Base-by-base conservation (phyloP, 805 yeast genomes). In the Saccharomycopsis capsularis region DNA sequence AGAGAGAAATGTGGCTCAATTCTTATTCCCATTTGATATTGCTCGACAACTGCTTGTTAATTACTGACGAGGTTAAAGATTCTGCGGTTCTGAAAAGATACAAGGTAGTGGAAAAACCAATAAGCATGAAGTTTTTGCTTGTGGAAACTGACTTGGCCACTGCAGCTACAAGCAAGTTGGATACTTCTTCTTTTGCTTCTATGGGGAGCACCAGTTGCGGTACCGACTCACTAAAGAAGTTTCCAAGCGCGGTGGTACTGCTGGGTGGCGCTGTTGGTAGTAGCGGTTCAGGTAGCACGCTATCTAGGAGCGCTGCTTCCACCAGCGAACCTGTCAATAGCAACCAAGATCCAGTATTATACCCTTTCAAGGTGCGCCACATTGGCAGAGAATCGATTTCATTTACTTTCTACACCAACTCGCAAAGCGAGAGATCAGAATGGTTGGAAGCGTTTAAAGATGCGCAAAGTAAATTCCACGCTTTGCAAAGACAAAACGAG, bases 11-110 rank as follows among this genome's bases (percentile, higher is more conserved):
- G 57, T 76, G 80, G 68, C 67, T 80, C 27, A 82, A 81, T 36
- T 71, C 84, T 36, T 65, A 69, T 5, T 67, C 73, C 0, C 70
- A 76, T 55, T 57, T 84, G 22, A 76, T 85, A 18, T 64, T 87
- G 25, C 64, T 87, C 46, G 95, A 87, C 59, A 85, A 87, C 58
- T 85, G 72, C 56, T 63, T 87, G 40, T 59, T 87, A 29, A 73
- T 87, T 1, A 81, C 86, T 1, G 82, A 86, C 37, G 71, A 70
- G 42, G 62, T 74, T 2, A 68, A 68, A 6, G 74, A 71, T 40
- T 74, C 68, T 6, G 53, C 61, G 9, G 56, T 56, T 11, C 63
- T 16, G 47, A 42, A 57, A 34, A 57, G 56, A 16, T 70, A 60
- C 41, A 71, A 70, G 54, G 71, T 81, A 0, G 59, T 69, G 9